phyloP scores from a whole-genome alignment of 2,329 filamentous ascomycete species.

The Colletotrichum sp. region DNA sequence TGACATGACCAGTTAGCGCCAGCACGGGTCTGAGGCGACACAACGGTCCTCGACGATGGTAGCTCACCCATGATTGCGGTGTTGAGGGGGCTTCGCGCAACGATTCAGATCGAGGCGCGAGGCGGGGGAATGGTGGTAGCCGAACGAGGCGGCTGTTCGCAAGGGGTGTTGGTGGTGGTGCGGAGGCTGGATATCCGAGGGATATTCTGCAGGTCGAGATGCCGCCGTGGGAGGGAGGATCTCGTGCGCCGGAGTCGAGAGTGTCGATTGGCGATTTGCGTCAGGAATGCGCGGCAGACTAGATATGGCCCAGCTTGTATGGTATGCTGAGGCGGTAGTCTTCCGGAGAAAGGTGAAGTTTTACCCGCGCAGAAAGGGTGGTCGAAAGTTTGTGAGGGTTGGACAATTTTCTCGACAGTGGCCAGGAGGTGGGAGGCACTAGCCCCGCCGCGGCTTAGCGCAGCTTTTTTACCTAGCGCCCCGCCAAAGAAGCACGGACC shows the following conservation, averaged over 20 bases:
- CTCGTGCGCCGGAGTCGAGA: not conserved
- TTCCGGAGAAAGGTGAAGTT: conserved; percentile 43
- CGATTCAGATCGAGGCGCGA: conserved; percentile 40
- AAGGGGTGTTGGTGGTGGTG: conserved; percentile 14
- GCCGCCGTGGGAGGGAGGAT: not conserved
- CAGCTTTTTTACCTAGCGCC: conserved; percentile 15
- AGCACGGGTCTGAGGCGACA: not conserved
- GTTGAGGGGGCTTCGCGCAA: conserved; percentile 51
- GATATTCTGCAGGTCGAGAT: conserved; percentile 4
- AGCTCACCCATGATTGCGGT: conserved; percentile 68
- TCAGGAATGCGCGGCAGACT: conserved; percentile 40
- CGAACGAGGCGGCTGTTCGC: conserved; percentile 16
- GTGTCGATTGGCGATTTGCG: conserved; percentile 26
- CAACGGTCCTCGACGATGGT: not conserved
- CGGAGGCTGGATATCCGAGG: conserved; percentile 18
- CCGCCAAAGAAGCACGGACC: conserved; percentile 15
- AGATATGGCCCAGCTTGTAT: conserved; percentile 23
- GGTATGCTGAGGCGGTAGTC: conserved; percentile 42
- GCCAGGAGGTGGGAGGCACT: conserved; percentile 46
- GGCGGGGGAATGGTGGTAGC: conserved; percentile 16
- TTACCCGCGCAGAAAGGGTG: conserved; percentile 45
- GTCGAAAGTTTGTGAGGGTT: conserved; percentile 44
- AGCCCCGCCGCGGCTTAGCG: conserved; percentile 28
- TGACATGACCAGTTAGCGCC: conserved; percentile 18
- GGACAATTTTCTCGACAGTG: conserved; percentile 45